Base-by-base conservation (phyloP, 169 alveolate genomes). In the Cryptosporidium ryanae region DNA sequence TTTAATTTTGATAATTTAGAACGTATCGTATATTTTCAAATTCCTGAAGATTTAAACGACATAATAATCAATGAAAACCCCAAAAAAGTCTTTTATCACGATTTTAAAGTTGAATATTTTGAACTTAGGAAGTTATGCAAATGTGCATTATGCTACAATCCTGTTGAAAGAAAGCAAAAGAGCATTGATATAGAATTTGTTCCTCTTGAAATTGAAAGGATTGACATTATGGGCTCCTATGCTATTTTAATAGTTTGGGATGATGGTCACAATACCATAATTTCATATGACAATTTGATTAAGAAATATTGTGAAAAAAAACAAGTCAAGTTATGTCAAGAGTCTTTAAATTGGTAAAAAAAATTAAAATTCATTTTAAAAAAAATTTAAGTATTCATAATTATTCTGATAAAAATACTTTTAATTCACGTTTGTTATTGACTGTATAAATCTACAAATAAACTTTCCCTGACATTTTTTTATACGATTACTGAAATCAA, bases 201-300 rank as follows among this genome's bases (percentile, higher is more conserved):
- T 38, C 1, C 46, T 10, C 27, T 52, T 17, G 27, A 52, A 52
- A 95, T 95, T 21, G 82, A 92, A 6, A 92, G 90, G 38, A 90
- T 94, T 5, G 93, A 91, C 52, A 48, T 71, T 1, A 94, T 93
- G 91, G 97, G 97, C 25, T 93, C 93, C 54, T 94, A 95, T 87
- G 97, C 97, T 76, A 96, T 94, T 48, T 95, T 96, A 32, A 82
- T 95, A 44, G 90, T 90, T 32, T 95, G 98, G 98, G 84, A 94
- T 21, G 98, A 95, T 90, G 93, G 95, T n/a, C 98, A 95, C 55
- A 84, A 52, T 6, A 87, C 91, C 46, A 82, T 91, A 17, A 65
- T 65, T 82, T 84, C 93, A 6, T 91, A 91, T 68, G 13, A 66
- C 18, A 68, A 68, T 52, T 65, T 68, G 21, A 32, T 68, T 1